Evolutionary conservation across 495 filamentous ascomycete genomes (phyloP), one percentile per base, ranked within the genome.

Genomic region (Neurospora sp.): DNA sequence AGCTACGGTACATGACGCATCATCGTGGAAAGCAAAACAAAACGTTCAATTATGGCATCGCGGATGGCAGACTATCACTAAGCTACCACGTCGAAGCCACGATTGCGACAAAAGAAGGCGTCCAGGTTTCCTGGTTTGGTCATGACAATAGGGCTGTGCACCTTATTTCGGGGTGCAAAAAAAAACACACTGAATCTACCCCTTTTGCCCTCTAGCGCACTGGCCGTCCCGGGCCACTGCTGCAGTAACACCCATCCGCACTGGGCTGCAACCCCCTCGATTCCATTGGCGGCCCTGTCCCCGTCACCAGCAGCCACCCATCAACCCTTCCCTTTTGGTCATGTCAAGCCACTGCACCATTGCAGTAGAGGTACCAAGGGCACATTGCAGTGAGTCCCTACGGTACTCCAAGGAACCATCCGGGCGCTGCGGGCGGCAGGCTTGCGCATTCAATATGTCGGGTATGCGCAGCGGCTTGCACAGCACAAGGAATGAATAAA

Each of bases 71-170:
- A 35, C 53, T 16, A 9, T 65, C 53, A 65, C 27, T 9, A 65
- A 69, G 14, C 65, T 48, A 75, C 53, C 53, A 77, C 72, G 72
- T 74, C 75, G 73, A 75, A 78, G 77, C 78, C 78, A 79, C 78
- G 71, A 77, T 75, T 65, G 53, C 27, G 27, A 65, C 27, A 18
- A 65, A 53, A 35, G 22, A 31, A 31, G 53, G 12, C 27, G 69
- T 73, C 70, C 68, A 61, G 27, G 44, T 42, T 69, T 40, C 37
- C n/a, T 69, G 40, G 53, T 31, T 61, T 22, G 69, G 68, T 73
- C 45, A 71, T 37, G 74, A 59, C 74, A 72, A 74, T 75, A 78
- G 73, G 79, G 79, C 78, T 79, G 79, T 81, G 79, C 79, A 77
- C 53, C 73, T 76, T 77, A 79, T 79, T 79, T 78, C 68, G 71